Conservation (phyloP, 345 rosid species). For the Luvunga scandens region DNA sequence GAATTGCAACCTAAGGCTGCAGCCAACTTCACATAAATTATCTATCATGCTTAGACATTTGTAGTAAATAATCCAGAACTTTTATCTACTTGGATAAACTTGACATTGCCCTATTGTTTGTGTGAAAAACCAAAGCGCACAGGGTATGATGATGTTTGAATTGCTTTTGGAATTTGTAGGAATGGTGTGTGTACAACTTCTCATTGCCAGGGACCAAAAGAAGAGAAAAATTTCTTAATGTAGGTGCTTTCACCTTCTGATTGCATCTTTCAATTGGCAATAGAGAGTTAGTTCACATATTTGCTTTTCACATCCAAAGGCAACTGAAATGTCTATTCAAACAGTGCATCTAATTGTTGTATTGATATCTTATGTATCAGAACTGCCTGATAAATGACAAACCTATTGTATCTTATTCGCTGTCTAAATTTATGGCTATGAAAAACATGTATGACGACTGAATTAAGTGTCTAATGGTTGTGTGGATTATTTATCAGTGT, state of each 20-base stretch:
- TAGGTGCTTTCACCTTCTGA: neutral
- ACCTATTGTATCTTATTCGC: neutral
- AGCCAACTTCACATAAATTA: slow-evolving; percentile 26
- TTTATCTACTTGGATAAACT: neutral
- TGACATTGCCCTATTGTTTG: neutral
- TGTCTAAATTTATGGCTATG: neutral
- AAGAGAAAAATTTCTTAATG: neutral
- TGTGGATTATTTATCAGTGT: neutral
- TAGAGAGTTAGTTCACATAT: slow-evolving; percentile 1
- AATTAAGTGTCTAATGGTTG: neutral
- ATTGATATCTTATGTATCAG: neutral
- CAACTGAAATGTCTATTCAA: slow-evolving; percentile 17
- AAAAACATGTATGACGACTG: neutral
- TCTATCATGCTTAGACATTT: slow-evolving; percentile 2
- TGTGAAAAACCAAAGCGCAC: neutral
- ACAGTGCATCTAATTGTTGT: neutral
- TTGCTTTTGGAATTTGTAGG: slow-evolving; percentile 4
- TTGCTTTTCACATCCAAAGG: neutral
- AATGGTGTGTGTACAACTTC: slow-evolving; percentile 10
- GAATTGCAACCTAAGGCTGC: slow-evolving; percentile 29
- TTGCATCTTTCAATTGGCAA: neutral
- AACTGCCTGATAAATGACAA: neutral
- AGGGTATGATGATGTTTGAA: slow-evolving; percentile 6
- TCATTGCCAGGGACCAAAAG: neutral
- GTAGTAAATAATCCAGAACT: neutral